phyloP scores from a whole-genome alignment of 1,284 basidiomycete species.

The Cystobasidium sp. region DNA sequence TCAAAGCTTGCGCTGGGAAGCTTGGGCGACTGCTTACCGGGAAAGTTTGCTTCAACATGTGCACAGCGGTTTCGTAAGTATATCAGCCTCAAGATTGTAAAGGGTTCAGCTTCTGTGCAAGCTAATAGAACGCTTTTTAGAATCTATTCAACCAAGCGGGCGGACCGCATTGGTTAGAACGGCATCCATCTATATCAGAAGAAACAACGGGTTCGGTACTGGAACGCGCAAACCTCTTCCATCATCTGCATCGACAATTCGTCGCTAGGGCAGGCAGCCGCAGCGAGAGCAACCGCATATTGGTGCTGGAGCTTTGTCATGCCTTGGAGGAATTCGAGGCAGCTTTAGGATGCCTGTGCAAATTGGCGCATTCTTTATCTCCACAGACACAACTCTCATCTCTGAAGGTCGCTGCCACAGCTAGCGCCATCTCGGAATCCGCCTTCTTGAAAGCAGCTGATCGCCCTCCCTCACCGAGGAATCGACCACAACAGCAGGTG shows the following conservation, averaged over 20 bases:
- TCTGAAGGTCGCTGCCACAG: background rate
- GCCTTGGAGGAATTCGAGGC: constrained; percentile 32
- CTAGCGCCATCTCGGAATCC: no score
- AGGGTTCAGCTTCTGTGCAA: background rate
- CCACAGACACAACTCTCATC: background rate
- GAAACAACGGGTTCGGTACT: background rate
- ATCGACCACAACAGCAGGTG: background rate
- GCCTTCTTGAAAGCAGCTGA: background rate
- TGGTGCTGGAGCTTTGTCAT: constrained; percentile 38
- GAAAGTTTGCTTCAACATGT: constrained; percentile 26
- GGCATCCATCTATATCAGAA: constrained; percentile 25
- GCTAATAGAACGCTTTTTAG: background rate
- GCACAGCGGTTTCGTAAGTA: background rate
- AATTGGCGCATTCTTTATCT: constrained; percentile 3
- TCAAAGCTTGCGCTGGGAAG: constrained; percentile 37
- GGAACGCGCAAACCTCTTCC: constrained; percentile 32
- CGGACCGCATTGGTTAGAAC: background rate
- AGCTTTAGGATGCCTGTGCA: constrained; percentile 13
- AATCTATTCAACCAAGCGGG: background rate
- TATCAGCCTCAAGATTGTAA: background rate
- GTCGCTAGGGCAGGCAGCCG: constrained; percentile 20
- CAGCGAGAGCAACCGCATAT: constrained; percentile 34
- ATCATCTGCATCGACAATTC: constrained; percentile 35
- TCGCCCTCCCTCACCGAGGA: background rate
- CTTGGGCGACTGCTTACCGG: constrained; percentile 39